These are phyloP conservation scores for Hymenoscyphus fraxineus DNA, from an alignment of 2,329 filamentous ascomycete genomes.

Conservation along the genomic window DNA sequence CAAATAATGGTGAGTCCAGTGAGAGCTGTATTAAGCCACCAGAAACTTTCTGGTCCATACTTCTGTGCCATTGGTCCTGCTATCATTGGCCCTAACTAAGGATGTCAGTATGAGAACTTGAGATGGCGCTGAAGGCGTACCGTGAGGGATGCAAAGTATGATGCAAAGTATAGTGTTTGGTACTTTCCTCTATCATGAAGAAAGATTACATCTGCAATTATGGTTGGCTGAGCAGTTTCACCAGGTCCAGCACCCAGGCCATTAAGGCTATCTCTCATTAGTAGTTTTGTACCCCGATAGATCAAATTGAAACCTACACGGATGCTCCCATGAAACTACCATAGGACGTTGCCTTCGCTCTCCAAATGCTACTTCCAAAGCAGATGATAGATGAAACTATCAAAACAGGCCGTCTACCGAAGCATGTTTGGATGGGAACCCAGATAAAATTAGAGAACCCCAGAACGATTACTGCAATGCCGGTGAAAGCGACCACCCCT, in stretches of 20 bases:
- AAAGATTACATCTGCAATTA: constrained; percentile 64
- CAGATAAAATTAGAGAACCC: constrained; percentile 51
- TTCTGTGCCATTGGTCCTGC: constrained; percentile 55
- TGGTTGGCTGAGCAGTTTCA: constrained; percentile 58
- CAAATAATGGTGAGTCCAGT: constrained; percentile 47
- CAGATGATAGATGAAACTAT: constrained; percentile 44
- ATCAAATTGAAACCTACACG: constrained; percentile 33
- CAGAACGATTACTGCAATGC: constrained; percentile 46
- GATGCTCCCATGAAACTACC: constrained; percentile 61
- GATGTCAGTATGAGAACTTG: constrained; percentile 10
- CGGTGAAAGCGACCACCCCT: constrained; percentile 48
- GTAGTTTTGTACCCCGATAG: background rate
- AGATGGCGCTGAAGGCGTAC: constrained; percentile 32
- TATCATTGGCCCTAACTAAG: constrained; percentile 51
- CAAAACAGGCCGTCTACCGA: constrained; percentile 46
- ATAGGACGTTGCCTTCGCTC: constrained; percentile 55
- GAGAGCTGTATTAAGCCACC: constrained; percentile 61
- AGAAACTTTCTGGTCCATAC: constrained; percentile 57
- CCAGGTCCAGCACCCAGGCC: constrained; percentile 60
- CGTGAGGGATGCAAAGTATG: constrained; percentile 61
- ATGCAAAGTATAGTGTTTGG: constrained; percentile 51
- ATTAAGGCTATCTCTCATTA: constrained; percentile 41
- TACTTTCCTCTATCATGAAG: constrained; percentile 60
- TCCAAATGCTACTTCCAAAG: constrained; percentile 44
- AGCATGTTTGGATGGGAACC: constrained; percentile 45